Evolutionary conservation across 495 filamentous ascomycete genomes (phyloP).

Genomic region (Ascobolus immersus): DNA sequence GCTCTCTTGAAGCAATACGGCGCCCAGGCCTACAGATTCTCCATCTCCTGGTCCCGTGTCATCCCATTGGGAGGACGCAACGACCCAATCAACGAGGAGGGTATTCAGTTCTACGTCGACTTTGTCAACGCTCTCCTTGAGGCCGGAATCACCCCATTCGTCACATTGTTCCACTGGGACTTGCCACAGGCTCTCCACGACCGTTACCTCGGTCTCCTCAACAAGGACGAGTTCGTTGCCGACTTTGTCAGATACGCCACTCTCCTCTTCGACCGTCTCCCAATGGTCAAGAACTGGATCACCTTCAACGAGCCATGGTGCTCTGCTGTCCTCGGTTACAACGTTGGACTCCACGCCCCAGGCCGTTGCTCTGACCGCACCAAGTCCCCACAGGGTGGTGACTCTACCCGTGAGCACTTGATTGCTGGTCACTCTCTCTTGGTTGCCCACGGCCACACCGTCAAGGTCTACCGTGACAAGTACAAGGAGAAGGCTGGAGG

Average conservation of each 20-base stretch:
- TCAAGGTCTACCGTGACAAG: constrained; percentile 27
- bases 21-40: constrained; percentile 17
- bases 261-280: constrained; percentile 21
- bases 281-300: constrained; percentile 30
- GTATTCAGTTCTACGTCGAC: constrained; percentile 24
- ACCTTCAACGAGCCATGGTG: constrained; percentile 31
- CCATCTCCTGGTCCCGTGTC: constrained; percentile 18
- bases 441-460: constrained; percentile 25
- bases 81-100: constrained; percentile 21
- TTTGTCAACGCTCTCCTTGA: constrained; percentile 26
- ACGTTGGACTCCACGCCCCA: constrained; percentile 26
- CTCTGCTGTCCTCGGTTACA: constrained; percentile 26
- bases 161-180: constrained; percentile 32
- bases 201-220: constrained; percentile 26
- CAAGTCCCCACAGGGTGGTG: constrained; percentile 20
- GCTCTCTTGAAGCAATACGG: constrained; percentile 15
- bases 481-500: constrained; percentile 25
- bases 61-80: constrained; percentile 17
- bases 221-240: constrained; percentile 27
- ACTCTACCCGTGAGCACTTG: constrained; percentile 26
- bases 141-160: constrained; percentile 25
- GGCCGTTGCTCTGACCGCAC: constrained; percentile 25
- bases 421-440: constrained; percentile 26
- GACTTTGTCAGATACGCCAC: constrained; percentile 28
- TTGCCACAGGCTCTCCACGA: constrained; percentile 26